Base-by-base conservation (phyloP, 2,329 filamentous ascomycete genomes). In the Fusarium equiseti region DNA sequence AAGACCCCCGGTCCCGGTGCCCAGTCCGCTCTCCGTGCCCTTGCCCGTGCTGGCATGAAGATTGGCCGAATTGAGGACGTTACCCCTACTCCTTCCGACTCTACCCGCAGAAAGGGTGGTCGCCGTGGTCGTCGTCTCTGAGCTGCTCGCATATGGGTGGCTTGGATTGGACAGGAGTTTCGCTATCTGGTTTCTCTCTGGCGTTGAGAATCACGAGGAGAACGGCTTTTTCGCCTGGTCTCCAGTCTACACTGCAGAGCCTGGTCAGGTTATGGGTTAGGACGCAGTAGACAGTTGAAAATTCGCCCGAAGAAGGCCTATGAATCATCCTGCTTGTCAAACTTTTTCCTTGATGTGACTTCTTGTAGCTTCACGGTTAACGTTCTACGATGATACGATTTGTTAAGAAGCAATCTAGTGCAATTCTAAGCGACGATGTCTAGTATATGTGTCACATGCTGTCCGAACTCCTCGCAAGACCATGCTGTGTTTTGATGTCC, bases 101-200 rank as follows among this genome's bases (percentile, higher is more conserved):
- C 94, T 85, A 99, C 96, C 82, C 93, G 96, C 88, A 95, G 95
- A 89, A 99, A 99, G 94, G 96, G 96, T 89, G 96, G 96, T 98
- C 95, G 96, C 87, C 95, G 96, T 93, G 96, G 96, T 98, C 96
- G 96, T 88, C 95, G 96, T 97, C 93, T 99, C 86, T 99, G 89
- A 93, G 86, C 71, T 69, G 42, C 64, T 72, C 67, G 55, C 63
- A 56, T 53, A 60, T 76, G 64, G 71, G 66, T 73, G 67, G 72
- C 72, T 76, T 77, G 73, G 75, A 73, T 77, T 76, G 77, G 76
- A 77, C 77, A 77, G 77, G 79, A 79, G 76, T 79, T 80, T 79
- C 77, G 76, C 77, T 81, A 80, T 83, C 81, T 86, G 84, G 84
- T 82, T 81, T 84, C 78, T 83, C 83, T 87, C 84, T 88, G 87